Percentiles rank a stretch among this genome's conserved stretches.
Conservation (phyloP, 139 green algal genomes). For the Dunaliella sp. region DNA sequence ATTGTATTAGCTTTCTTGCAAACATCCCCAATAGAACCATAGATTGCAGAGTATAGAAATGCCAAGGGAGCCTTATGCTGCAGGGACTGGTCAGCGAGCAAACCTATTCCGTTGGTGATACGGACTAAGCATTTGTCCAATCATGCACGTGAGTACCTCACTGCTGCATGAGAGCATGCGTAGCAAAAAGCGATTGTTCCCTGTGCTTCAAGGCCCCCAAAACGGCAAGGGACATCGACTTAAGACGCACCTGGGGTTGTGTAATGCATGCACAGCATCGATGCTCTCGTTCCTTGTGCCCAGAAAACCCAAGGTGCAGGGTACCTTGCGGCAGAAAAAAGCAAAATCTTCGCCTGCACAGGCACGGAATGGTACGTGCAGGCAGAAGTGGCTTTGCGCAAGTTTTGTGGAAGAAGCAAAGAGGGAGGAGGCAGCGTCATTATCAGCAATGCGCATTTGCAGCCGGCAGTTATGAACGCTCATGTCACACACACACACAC, state of each 20-base stretch:
- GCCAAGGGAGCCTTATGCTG: background rate
- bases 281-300: constrained; percentile 75
- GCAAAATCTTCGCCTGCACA: constrained; percentile 79
- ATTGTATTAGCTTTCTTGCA: too few species aligned
- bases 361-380: background rate
- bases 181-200: background rate
- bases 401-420: too few species aligned
- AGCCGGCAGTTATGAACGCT: too few species aligned
- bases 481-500: too few species aligned
- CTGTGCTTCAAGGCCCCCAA: background rate
- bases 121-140: too few species aligned
- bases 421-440: too few species aligned
- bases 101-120: background rate
- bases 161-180: background rate
- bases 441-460: too few species aligned
- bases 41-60: background rate
- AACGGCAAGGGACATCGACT: background rate
- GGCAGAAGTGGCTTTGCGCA: too few species aligned
- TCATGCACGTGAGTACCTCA: too few species aligned
- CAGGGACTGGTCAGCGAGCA: background rate
- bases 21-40: background rate
- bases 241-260: background rate
- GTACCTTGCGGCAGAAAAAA: constrained; percentile 67
- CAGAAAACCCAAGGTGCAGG: constrained; percentile 75
- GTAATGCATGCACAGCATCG: constrained; percentile 45